These are phyloP conservation scores for Yarrowia sp. DNA, from an alignment of 805 yeast species.

Conservation along the genomic window DNA sequence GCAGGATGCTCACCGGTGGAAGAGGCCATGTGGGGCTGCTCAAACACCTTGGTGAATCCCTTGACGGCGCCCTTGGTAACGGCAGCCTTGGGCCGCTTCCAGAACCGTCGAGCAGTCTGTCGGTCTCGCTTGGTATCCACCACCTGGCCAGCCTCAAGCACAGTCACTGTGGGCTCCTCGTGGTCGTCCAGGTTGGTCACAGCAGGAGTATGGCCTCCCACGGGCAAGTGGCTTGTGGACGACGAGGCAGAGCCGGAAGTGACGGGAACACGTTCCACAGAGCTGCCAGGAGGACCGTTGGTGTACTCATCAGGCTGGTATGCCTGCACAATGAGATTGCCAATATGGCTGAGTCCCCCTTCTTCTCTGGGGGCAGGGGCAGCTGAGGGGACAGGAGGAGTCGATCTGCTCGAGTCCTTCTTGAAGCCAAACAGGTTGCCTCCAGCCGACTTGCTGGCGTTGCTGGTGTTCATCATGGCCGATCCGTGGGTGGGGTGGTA, in stretches of 20 bases:
- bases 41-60: slow-evolving; percentile 50
- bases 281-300: slow-evolving; percentile 33
- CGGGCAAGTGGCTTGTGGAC: slow-evolving; percentile 16
- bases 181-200: slow-evolving; percentile 40
- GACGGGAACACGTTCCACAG: slow-evolving; percentile 36
- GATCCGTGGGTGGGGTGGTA: slow-evolving; percentile 41
- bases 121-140: slow-evolving; percentile 44
- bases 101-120: slow-evolving; percentile 45
- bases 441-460: slow-evolving; percentile 5
- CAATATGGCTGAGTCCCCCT: slow-evolving; percentile 22
- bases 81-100: slow-evolving; percentile 52
- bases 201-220: slow-evolving; percentile 36
- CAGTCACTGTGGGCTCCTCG: slow-evolving; percentile 47
- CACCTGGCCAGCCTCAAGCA: slow-evolving; percentile 45
- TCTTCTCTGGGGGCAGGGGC: slow-evolving; percentile 18
- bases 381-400: slow-evolving; percentile 8
- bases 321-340: slow-evolving; percentile 33
- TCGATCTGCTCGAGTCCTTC: slow-evolving; percentile 14
- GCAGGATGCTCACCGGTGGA: slow-evolving; percentile 30
- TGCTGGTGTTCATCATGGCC: slow-evolving; percentile 7
- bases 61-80: slow-evolving; percentile 48
- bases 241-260: slow-evolving; percentile 11
- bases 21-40: slow-evolving; percentile 41
- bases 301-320: slow-evolving; percentile 39
- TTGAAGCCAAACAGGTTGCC: slow-evolving; percentile 32